Conservation (phyloP, 331 rosid genomes). For the Pyrus hybrid region DNA sequence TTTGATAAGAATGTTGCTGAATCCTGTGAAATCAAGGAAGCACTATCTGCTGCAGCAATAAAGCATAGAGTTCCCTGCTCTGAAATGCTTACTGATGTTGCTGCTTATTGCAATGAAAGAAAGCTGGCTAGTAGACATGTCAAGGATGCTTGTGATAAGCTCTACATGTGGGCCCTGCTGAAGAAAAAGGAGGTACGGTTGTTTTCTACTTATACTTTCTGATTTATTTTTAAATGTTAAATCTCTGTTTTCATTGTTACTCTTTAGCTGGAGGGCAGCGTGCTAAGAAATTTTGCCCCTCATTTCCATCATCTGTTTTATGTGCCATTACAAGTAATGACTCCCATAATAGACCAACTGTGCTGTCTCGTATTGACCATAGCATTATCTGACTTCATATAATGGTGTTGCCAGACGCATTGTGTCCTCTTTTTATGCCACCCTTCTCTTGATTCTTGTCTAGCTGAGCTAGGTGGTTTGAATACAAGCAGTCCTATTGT, state of each 20-base stretch:
- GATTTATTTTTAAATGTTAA: background rate
- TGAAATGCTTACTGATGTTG: conserved; percentile 47
- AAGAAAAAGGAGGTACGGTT: conserved; percentile 56
- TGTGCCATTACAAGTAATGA: background rate
- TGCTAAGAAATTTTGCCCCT: background rate
- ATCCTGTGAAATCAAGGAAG: conserved; percentile 51
- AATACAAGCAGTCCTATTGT: background rate
- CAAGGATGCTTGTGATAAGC: conserved; percentile 74
- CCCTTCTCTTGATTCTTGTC: background rate
- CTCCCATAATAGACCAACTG: background rate
- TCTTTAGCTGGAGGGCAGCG: background rate
- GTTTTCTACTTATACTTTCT: background rate
- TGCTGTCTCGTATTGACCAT: background rate
- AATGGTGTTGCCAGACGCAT: background rate
- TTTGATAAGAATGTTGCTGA: conserved; percentile 65
- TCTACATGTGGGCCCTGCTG: conserved; percentile 68
- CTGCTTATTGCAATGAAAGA: conserved; percentile 70
- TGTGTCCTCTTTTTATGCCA: background rate
- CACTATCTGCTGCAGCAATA: conserved; percentile 58
- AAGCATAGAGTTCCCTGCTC: conserved; percentile 55
- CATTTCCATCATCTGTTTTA: background rate
- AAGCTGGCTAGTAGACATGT: conserved; percentile 64
- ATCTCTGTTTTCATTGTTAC: background rate
- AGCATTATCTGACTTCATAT: background rate
- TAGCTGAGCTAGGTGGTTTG: background rate